These are phyloP conservation scores for Kalanchoe fedtschenkoi DNA, from an alignment of 164 flowering plant species.

Conservation along the genomic window DNA sequence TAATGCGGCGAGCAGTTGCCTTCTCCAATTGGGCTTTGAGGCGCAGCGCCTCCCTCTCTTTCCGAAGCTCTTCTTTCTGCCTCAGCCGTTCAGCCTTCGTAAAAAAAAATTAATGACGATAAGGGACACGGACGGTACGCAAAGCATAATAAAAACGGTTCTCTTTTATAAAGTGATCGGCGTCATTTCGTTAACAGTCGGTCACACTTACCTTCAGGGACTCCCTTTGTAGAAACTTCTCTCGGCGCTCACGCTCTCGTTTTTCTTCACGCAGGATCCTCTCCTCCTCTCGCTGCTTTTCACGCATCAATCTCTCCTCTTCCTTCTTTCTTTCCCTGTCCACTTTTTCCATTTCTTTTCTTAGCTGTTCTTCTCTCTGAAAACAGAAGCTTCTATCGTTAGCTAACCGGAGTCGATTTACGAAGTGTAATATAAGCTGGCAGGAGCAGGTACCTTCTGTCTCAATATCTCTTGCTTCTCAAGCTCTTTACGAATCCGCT, in stretches of 20 bases:
- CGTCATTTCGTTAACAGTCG: neutral
- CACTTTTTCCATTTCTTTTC: slow-evolving; percentile 84
- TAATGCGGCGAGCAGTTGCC: slow-evolving; percentile 89
- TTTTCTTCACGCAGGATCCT: slow-evolving; percentile 69
- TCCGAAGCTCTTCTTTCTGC: slow-evolving; percentile 82
- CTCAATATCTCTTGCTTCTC: slow-evolving; percentile 77
- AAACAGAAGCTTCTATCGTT: neutral
- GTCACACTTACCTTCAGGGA: slow-evolving; percentile 48
- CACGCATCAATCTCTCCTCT: slow-evolving; percentile 92
- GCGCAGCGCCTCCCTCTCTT: slow-evolving; percentile 73
- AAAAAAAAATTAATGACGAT: slow-evolving; percentile 75
- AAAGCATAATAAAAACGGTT: neutral
- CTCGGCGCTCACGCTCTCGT: slow-evolving; percentile 81
- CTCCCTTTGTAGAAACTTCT: slow-evolving; percentile 75
- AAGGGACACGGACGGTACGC: slow-evolving; percentile 25
- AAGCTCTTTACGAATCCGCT: slow-evolving; percentile 77
- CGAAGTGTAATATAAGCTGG: too few relatives aligned
- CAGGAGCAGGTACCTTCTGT: slow-evolving; percentile 46
- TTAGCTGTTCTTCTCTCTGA: slow-evolving; percentile 85
- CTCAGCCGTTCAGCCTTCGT: slow-evolving; percentile 74
- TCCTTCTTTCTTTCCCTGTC: slow-evolving; percentile 90
- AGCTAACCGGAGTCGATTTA: slow-evolving; percentile 2
- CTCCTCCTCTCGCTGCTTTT: slow-evolving; percentile 83
- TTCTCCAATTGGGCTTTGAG: slow-evolving; percentile 80
- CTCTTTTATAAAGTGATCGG: too few relatives aligned